phyloP scores from a whole-genome alignment of 129 eudicot genomes.

The Helichrysum umbraculigerum region DNA sequence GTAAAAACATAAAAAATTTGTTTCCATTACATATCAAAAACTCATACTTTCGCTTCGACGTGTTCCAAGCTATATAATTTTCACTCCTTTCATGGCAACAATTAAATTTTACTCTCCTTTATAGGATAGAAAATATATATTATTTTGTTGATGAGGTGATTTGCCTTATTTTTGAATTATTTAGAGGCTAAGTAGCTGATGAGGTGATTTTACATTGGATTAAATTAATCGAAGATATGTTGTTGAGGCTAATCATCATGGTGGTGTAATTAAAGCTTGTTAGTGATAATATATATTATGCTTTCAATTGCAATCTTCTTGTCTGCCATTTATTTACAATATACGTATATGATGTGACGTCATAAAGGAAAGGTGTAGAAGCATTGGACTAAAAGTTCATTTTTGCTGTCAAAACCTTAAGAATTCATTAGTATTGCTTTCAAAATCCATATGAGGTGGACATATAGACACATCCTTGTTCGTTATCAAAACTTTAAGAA shows the following conservation, averaged over 20 bases:
- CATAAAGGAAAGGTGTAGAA: background rate
- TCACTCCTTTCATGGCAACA: too few relatives aligned
- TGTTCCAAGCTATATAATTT: too few relatives aligned
- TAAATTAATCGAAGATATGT: background rate
- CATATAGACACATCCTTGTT: background rate
- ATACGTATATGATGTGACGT: background rate
- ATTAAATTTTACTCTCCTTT: too few relatives aligned
- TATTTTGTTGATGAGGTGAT: background rate
- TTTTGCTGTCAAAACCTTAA: background rate
- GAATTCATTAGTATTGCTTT: background rate
- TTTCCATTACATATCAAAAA: background rate
- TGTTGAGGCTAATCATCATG: background rate
- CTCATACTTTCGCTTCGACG: too few relatives aligned
- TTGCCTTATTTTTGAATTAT: too few relatives aligned
- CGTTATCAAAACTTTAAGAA: background rate
- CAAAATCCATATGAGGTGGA: background rate
- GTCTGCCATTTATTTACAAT: constrained; percentile 15
- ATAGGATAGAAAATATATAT: background rate
- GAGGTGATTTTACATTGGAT: background rate
- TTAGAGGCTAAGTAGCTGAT: background rate
- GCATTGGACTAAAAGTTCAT: background rate
- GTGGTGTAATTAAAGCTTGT: background rate
- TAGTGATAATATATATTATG: background rate
- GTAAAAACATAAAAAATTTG: too few relatives aligned
- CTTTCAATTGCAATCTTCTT: background rate